These are phyloP conservation scores for Podospora pseudocomata DNA, from an alignment of 495 filamentous ascomycete species.

Conservation along the genomic window DNA sequence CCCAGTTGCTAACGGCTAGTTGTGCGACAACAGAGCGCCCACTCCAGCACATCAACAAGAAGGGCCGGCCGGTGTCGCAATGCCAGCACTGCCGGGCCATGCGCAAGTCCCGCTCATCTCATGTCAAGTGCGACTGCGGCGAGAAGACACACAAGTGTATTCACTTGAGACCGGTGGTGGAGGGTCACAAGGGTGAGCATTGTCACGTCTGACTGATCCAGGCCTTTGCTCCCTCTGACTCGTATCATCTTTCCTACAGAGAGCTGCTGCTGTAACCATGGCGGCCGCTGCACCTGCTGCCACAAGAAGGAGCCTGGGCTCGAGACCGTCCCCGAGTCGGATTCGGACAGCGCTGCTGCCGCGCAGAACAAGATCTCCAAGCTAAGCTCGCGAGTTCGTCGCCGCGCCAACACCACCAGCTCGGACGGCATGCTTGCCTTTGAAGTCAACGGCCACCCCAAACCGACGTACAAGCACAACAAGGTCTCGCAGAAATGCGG, in stretches of 20 bases:
- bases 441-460: constrained; percentile 91
- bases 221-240: constrained; percentile 43
- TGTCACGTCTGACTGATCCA: constrained; percentile 35
- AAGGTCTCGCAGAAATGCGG: constrained; percentile 80
- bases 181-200: constrained; percentile 55
- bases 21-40: constrained; percentile 66
- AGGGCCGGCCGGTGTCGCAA: constrained; percentile 97
- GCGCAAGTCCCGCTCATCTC: constrained; percentile 94
- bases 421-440: constrained; percentile 84
- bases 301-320: constrained; percentile 81
- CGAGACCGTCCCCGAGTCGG: constrained; percentile 68
- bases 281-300: constrained; percentile 86
- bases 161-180: constrained; percentile 51
- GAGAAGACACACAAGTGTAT: constrained; percentile 78
- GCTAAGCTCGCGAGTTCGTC: constrained; percentile 51
- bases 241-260: constrained; percentile 53
- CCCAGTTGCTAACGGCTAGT: constrained; percentile 24
- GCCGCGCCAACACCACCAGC: constrained; percentile 66
- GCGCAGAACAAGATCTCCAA: constrained; percentile 46
- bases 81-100: constrained; percentile 94
- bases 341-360: constrained; percentile 48
- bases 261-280: constrained; percentile 86
- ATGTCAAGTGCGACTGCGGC: constrained; percentile 96
- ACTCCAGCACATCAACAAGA: constrained; percentile 95
- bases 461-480: constrained; percentile 85